Evolutionary conservation across 139 green algal genomes (phyloP).

Genomic region (Picocystis salinarum): DNA sequence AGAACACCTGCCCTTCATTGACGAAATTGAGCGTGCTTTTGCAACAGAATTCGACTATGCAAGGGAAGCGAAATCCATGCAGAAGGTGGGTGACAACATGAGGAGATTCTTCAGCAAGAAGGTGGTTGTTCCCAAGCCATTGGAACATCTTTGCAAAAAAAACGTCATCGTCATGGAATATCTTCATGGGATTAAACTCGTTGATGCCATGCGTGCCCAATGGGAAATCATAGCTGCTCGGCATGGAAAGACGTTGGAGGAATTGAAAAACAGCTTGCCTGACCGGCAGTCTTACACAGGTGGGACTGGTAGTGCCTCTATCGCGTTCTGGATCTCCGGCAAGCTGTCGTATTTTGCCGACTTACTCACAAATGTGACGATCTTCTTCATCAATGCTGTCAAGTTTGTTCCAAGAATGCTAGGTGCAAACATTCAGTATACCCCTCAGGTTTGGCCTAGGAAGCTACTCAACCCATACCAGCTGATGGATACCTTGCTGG

Average conservation of each 20-base stretch:
- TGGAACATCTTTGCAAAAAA: conserved; percentile 7
- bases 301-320: not conserved
- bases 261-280: not conserved
- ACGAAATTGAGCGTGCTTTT: conserved; percentile 14
- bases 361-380: not conserved
- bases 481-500: conserved; percentile 4
- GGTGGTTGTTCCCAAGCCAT: conserved; percentile 7
- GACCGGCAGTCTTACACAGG: not conserved
- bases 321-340: not conserved
- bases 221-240: too few relatives aligned
- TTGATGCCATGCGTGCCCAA: conserved; percentile 9
- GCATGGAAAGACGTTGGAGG: not conserved
- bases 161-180: conserved; percentile 15
- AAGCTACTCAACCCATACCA: not conserved
- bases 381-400: not conserved
- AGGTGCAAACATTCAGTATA: not conserved
- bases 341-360: not conserved
- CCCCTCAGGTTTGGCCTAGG: too few relatives aligned
- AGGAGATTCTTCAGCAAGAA: not conserved
- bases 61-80: conserved; percentile 9
- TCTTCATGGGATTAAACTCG: conserved; percentile 8
- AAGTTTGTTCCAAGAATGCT: not conserved
- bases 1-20: conserved; percentile 9
- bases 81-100: not conserved
- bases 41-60: conserved; percentile 18